Evolutionary conservation across 768 basidiomycete species (phyloP), one percentile per base, ranked within the genome.

Genomic region (Leccinum subtestaceum): DNA sequence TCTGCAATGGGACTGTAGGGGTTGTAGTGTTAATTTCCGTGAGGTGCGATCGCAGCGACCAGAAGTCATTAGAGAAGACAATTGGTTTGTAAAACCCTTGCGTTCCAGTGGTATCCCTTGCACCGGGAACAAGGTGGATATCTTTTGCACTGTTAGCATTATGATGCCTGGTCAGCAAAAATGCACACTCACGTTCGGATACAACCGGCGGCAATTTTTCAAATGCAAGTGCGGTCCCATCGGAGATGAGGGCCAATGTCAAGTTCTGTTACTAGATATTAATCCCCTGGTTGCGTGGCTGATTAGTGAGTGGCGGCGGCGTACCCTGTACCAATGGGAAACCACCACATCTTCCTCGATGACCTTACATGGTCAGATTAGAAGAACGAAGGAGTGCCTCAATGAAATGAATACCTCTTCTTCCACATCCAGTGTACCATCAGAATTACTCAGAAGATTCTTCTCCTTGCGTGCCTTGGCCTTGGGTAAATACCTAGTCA

Each of bases 31-130:
- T 98, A 72, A 98, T 82, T 66, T 95, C 90, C 57, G 84, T 71
- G 65, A 92, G 87, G 60, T 95, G 88, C 45, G 89, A 87, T 40
- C 86, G 84, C 31, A 93, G 81, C 62, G 89, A 84, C 94, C 96
- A 98, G 75, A 98, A 98, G 68, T 97, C 94, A 69, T 98, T 98
- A 13, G 93, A 84, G 74, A 89, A 98, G 38, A 98, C 70, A 59
- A 95, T 86, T 9, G 96, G 96, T 67, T 86, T 89, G 80, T 95
- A 94, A 62, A 80, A 84, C 3, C 84, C 89, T 60, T 80, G 81
- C 3, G 79, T 81, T 4, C 88, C 87, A 23, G 84, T 83, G 38
- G 81, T 74, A 61, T 92, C 89, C 38, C 89, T 84, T 56, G 78
- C 66, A 25, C 75, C 78, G 4, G 83, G 79, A 40, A 88, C 76